These are phyloP conservation scores for Plantago lanceolata DNA, from an alignment of 305 asterid species.

Conservation along the genomic window DNA sequence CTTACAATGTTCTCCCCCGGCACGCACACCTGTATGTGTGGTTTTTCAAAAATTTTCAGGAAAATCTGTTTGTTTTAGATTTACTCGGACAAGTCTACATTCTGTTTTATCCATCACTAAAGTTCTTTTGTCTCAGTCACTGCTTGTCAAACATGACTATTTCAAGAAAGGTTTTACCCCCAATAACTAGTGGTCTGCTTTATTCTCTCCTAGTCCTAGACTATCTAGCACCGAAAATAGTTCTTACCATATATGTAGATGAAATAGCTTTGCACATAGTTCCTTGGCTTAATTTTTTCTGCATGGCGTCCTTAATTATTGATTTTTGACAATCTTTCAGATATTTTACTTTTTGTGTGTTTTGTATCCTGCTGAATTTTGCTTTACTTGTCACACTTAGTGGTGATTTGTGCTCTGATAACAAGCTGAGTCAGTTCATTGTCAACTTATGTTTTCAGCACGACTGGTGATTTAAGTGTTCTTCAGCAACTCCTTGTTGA, in stretches of 20 bases:
- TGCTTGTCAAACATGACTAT: too few species aligned
- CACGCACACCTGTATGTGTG: too few species aligned
- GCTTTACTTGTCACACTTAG: background rate
- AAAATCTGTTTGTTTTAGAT: too few species aligned
- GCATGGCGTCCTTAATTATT: too few species aligned
- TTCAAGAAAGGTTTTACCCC: too few species aligned
- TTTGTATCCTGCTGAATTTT: background rate
- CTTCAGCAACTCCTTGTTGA: slow-evolving; percentile 66
- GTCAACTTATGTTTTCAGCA: slow-evolving; percentile 38
- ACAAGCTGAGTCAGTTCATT: background rate
- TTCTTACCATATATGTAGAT: background rate
- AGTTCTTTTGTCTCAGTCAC: too few species aligned
- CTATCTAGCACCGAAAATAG: background rate
- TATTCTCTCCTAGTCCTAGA: too few species aligned
- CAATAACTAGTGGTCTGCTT: too few species aligned
- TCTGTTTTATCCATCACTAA: too few species aligned
- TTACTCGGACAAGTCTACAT: too few species aligned
- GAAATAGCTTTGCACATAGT: background rate
- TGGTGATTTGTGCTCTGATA: background rate
- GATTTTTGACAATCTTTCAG: background rate
- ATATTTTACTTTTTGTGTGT: too few species aligned
- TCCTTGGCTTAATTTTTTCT: background rate
- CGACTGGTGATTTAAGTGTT: slow-evolving; percentile 44
- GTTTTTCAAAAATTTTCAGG: too few species aligned
- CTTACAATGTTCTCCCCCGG: background rate